These are phyloP conservation scores for Gaertneriomyces sp. DNA, from an alignment of 192 early-diverging fungal species.

Conservation along the genomic window DNA sequence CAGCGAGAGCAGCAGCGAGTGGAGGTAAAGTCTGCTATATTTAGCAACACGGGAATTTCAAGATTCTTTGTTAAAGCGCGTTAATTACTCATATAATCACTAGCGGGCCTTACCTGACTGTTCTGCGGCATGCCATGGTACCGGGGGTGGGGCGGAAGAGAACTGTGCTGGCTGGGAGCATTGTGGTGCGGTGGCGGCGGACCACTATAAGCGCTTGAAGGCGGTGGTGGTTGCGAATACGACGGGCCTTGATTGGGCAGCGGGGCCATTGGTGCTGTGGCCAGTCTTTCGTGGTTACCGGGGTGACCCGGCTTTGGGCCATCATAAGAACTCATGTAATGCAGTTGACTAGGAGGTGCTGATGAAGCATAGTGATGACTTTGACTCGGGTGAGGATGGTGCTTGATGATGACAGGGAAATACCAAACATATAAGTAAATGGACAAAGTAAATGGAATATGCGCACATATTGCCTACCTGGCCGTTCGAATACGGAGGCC, in stretches of 20 bases:
- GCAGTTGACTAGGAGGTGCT: not conserved
- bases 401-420: not conserved
- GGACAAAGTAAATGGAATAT: too few species aligned
- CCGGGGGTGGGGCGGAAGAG: not conserved
- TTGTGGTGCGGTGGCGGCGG: not conserved
- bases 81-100: not conserved
- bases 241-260: not conserved
- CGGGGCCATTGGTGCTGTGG: not conserved
- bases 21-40: slow-evolving; percentile 13
- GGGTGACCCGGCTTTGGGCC: too few species aligned
- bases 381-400: slow-evolving; percentile 1
- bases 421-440: too few species aligned
- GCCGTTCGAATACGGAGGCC: too few species aligned
- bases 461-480: too few species aligned
- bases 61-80: not conserved
- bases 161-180: slow-evolving; percentile 1
- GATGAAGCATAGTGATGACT: slow-evolving; percentile 5
- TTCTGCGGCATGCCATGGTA: slow-evolving; percentile 5
- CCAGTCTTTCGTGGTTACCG: too few species aligned
- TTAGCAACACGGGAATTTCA: not conserved
- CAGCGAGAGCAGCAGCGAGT: slow-evolving; percentile 20
- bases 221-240: not conserved
- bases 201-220: slow-evolving; percentile 1
- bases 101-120: slow-evolving; percentile 1
- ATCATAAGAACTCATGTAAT: slow-evolving; percentile 5